Evolutionary conservation across 2,329 filamentous ascomycete species (phyloP).

Genomic region (Aaosphaeria arxii): DNA sequence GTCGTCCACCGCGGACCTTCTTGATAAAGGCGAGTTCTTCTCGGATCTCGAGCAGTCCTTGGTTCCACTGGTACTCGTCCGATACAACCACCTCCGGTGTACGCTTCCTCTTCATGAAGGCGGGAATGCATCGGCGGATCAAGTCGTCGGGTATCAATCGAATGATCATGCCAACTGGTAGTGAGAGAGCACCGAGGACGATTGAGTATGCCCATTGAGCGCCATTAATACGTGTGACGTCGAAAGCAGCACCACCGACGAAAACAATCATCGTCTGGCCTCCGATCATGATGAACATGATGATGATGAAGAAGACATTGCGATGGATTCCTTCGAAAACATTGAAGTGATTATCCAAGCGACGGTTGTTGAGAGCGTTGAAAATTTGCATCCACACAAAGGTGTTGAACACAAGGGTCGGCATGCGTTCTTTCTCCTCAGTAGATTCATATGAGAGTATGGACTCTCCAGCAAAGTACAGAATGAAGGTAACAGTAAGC

Average conservation of each 20-base stretch:
- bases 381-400: slow-evolving; percentile 99
- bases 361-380: slow-evolving; percentile 96
- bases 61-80: slow-evolving; percentile 61
- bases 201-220: slow-evolving; percentile 86
- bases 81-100: slow-evolving; percentile 44
- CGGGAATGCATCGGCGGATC: slow-evolving; percentile 45
- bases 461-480: slow-evolving; percentile 70
- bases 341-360: slow-evolving; percentile 92
- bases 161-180: slow-evolving; percentile 78
- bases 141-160: slow-evolving; percentile 77
- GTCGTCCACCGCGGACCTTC: slow-evolving; percentile 74
- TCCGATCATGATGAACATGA: slow-evolving; percentile 82
- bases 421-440: slow-evolving; percentile 51
- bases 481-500: slow-evolving; percentile 71
- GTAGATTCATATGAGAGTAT: slow-evolving; percentile 59
- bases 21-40: slow-evolving; percentile 80
- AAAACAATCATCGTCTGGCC: slow-evolving; percentile 89
- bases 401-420: slow-evolving; percentile 91
- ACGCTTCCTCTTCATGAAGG: slow-evolving; percentile 40
- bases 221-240: slow-evolving; percentile 66
- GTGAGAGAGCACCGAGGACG: slow-evolving; percentile 76
- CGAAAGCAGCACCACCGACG: slow-evolving; percentile 78
- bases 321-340: slow-evolving; percentile 83
- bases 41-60: slow-evolving; percentile 69
- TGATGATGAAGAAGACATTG: slow-evolving; percentile 87